These are phyloP conservation scores for Fusarium multiceps DNA, from an alignment of 2,329 filamentous ascomycete genomes.

Conservation along the genomic window DNA sequence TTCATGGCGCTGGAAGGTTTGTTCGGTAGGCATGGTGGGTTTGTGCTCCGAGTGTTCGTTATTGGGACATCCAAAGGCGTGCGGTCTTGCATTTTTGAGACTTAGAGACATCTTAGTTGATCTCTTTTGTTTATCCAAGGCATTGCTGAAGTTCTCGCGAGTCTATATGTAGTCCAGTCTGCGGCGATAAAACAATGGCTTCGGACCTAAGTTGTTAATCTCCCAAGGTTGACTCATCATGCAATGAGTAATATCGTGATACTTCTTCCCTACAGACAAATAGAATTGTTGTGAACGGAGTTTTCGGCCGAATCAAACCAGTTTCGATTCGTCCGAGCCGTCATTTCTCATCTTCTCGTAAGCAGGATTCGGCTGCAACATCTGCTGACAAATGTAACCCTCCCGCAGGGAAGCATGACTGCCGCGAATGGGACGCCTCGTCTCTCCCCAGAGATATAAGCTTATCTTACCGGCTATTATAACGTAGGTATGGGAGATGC, in stretches of 20 bases:
- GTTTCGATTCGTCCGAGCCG: not conserved
- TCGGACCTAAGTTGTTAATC: too few relatives aligned
- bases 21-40: not conserved
- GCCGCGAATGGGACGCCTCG: too few relatives aligned
- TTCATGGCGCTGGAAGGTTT: conserved; percentile 1
- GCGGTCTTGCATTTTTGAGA: not conserved
- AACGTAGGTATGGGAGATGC: accelerated
- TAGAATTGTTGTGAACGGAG: too few relatives aligned
- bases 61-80: not conserved
- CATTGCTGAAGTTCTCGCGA: too few relatives aligned
- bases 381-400: not conserved
- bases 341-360: not conserved
- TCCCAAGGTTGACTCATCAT: too few relatives aligned
- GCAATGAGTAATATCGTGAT: too few relatives aligned
- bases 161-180: too few relatives aligned
- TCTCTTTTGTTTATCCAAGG: too few relatives aligned
- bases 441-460: not conserved
- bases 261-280: too few relatives aligned
- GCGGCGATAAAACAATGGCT: too few relatives aligned
- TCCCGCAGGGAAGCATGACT: too few relatives aligned
- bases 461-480: not conserved
- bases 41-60: not conserved
- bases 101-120: not conserved
- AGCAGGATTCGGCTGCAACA: not conserved
- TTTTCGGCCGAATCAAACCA: not conserved